Percentiles rank a stretch among this genome's conserved stretches.
Evolutionary conservation across 805 yeast species (phyloP).

Genomic region (Candida golubevii): DNA sequence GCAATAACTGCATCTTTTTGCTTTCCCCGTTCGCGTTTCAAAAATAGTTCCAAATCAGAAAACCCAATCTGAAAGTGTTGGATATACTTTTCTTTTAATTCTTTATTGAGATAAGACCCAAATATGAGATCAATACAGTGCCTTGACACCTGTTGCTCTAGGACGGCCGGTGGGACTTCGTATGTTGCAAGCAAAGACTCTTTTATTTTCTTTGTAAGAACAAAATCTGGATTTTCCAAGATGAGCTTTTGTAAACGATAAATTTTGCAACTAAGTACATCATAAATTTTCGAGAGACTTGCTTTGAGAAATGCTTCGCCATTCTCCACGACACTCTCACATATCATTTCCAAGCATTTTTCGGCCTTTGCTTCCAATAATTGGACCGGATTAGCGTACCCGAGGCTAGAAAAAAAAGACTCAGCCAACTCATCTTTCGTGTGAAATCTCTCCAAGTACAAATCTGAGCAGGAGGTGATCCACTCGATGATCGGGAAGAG

Average conservation of each 20-base stretch:
- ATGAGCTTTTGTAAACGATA: slow-evolving; percentile 29
- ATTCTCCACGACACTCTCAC: slow-evolving; percentile 31
- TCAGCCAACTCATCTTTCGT: slow-evolving; percentile 8
- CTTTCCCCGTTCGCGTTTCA: slow-evolving; percentile 14
- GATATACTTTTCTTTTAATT: slow-evolving; percentile 23
- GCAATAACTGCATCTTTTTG: slow-evolving; percentile 23
- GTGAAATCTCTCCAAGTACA: slow-evolving; percentile 10
- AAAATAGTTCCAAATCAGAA: slow-evolving; percentile 16
- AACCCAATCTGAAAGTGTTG: slow-evolving; percentile 19
- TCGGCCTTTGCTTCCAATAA: background rate
- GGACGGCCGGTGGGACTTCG: slow-evolving; percentile 31
- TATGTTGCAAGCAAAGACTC: slow-evolving; percentile 16
- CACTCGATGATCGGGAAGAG: slow-evolving; percentile 9
- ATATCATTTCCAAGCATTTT: slow-evolving; percentile 15
- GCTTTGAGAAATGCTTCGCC: slow-evolving; percentile 39
- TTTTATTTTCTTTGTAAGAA: slow-evolving; percentile 18
- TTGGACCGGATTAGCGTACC: background rate
- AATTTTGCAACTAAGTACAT: slow-evolving; percentile 38
- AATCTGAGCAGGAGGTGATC: slow-evolving; percentile 4
- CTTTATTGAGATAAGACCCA: slow-evolving; percentile 34
- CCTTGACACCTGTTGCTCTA: slow-evolving; percentile 32
- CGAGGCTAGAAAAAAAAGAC: too few species aligned
- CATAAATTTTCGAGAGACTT: slow-evolving; percentile 33
- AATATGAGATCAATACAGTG: slow-evolving; percentile 47
- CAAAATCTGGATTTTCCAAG: slow-evolving; percentile 9